Evolutionary conservation across 2,329 filamentous ascomycete species (phyloP), one percentile per base, ranked within the genome.

Genomic region (Penicillium sp.): DNA sequence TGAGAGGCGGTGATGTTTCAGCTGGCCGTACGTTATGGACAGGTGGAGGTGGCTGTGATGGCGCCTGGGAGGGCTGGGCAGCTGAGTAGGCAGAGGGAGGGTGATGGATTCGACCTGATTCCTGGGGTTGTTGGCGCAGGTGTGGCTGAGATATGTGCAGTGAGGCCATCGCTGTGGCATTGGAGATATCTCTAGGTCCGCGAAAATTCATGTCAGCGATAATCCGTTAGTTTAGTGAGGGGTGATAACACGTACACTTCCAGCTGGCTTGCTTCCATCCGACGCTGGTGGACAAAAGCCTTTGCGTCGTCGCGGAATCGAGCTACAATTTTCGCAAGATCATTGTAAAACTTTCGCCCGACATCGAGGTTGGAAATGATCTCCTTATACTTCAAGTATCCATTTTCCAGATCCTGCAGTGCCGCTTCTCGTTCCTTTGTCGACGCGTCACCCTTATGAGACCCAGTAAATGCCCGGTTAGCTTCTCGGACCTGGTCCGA

Each of bases 351-450:
- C 72, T 94, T 97, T 52, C 93, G 82, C 0, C 91, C 94, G 0
- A 89, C 90, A 63, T 97, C 93, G 3, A 97, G 82, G 70, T 97
- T 96, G 63, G 85, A 90, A 56, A 96, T 86, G 55, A 97, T 91
- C 72, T 99, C 93, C 76, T 96, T 96, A 79, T 97, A 97, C 76
- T 93, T 95, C 74, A 92, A 87, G 72, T 96, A 97, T 0, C 91
- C 93, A 62, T 90, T 92, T 73, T 97, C 93, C 10, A 99, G 80
- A 60, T 84, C 86, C 74, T 99, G 94, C 48, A 99, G 77, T 0
- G 91, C 92, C 64, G 89, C 84, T 72, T 97, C 93, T 15, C 94
- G 86, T 69, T 96, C 92, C 59, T 82, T 83, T 2, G 82, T 84
- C 6, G 84, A 85, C 0, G 82, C 81, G 62, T 91, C 89, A 4